Conservation (phyloP, 2,329 filamentous ascomycete species). For the Fusarium staphyleae region DNA sequence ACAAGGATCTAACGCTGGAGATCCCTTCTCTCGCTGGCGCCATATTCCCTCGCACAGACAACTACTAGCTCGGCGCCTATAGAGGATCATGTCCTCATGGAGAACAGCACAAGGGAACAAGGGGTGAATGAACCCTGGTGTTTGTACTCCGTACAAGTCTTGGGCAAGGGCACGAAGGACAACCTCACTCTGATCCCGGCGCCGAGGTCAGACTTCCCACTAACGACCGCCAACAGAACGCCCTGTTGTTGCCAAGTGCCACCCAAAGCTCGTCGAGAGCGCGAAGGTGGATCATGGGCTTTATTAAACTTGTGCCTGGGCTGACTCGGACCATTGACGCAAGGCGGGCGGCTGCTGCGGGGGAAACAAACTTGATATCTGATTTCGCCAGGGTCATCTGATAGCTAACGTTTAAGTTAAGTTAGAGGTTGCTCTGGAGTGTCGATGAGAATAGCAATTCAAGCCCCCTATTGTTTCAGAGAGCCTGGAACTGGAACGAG, state of each 20-base stretch:
- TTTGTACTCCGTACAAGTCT: background rate
- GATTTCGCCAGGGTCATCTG: too few relatives aligned
- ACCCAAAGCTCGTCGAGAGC: constrained; percentile 27
- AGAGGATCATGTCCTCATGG: constrained; percentile 3
- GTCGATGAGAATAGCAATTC: too few relatives aligned
- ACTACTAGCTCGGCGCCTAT: constrained; percentile 10
- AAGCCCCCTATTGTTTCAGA: too few relatives aligned
- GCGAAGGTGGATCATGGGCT: constrained; percentile 8
- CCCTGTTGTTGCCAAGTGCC: constrained; percentile 19
- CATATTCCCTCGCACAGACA: constrained; percentile 18
- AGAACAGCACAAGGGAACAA: constrained; percentile 5
- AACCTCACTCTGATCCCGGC: background rate
- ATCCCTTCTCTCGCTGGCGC: background rate
- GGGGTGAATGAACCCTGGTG: background rate
- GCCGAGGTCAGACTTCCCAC: constrained; percentile 15
- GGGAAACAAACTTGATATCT: constrained; percentile 2
- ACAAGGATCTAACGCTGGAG: constrained; percentile 14
- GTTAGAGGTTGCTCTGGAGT: too few relatives aligned
- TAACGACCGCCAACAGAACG: constrained; percentile 28
- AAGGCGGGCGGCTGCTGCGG: constrained; percentile 26
- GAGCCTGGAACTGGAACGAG: constrained; percentile 15
- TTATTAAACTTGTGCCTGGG: constrained; percentile 11
- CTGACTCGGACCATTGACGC: constrained; percentile 19
- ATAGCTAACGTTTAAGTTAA: too few relatives aligned
- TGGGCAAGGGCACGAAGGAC: background rate